These are phyloP conservation scores for Monotropa hypopitys DNA, from an alignment of 179 eudicot genomes.

Conservation along the genomic window DNA sequence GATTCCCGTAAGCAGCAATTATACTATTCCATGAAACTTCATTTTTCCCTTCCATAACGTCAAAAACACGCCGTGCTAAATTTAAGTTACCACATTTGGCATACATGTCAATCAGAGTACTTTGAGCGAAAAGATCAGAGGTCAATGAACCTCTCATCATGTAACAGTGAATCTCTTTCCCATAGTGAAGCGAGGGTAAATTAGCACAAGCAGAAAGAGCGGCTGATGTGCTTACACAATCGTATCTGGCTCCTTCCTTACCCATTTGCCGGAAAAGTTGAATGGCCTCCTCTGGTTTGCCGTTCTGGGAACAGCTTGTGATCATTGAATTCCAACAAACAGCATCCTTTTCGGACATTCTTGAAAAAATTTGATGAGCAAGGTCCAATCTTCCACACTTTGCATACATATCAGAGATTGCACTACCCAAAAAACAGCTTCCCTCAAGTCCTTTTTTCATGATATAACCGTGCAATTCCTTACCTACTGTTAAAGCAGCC, in stretches of 20 bases:
- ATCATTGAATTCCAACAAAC: constrained; percentile 52
- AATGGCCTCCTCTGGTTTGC: constrained; percentile 34
- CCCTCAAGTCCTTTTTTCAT: constrained; percentile 33
- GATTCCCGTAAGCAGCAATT: constrained; percentile 40
- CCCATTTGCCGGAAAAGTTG: constrained; percentile 44
- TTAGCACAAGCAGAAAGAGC: constrained; percentile 46
- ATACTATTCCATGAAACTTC: constrained; percentile 67
- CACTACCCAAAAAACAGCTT: constrained; percentile 42
- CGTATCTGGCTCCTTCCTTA: constrained; percentile 29
- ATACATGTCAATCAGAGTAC: constrained; percentile 50
- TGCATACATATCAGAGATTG: constrained; percentile 54
- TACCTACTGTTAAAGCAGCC: constrained; percentile 30
- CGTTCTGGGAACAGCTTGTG: constrained; percentile 44
- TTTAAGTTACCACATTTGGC: constrained; percentile 54
- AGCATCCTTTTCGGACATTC: constrained; percentile 32
- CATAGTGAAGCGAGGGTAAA: constrained; percentile 35
- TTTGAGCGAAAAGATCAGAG: constrained; percentile 36
- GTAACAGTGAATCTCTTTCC: constrained; percentile 51
- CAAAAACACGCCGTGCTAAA: constrained; percentile 32
- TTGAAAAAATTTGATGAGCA: constrained; percentile 29
- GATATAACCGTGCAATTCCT: constrained; percentile 41
- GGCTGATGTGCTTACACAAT: constrained; percentile 42
- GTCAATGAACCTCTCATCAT: constrained; percentile 30
- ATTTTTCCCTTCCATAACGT: constrained; percentile 32
- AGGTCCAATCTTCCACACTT: constrained; percentile 43